phyloP scores from a whole-genome alignment of 768 basidiomycete genomes.

The Lactifluus rugatus region DNA sequence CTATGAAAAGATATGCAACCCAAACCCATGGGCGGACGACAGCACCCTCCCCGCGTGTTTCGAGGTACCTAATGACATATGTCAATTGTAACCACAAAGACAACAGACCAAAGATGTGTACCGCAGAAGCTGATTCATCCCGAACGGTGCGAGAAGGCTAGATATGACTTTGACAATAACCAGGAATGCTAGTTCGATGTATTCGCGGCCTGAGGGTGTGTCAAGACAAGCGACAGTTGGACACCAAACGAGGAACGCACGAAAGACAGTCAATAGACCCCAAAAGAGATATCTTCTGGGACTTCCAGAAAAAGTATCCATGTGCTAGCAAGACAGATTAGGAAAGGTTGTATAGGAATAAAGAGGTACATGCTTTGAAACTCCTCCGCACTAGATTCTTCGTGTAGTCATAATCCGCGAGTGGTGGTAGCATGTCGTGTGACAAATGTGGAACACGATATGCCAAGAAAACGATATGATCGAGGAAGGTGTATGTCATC shows the following conservation, averaged over 20 bases:
- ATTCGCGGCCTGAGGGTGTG: constrained; percentile 12
- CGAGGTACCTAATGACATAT: constrained; percentile 40
- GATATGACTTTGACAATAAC: constrained; percentile 12
- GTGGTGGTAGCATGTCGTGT: constrained; percentile 34
- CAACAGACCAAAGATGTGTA: constrained; percentile 8
- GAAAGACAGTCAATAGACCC: constrained; percentile 21
- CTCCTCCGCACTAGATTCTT: constrained; percentile 28
- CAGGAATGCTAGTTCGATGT: constrained; percentile 4
- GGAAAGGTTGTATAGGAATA: background rate
- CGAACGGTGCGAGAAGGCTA: constrained; percentile 25
- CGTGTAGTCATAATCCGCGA: constrained; percentile 39
- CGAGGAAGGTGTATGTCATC: constrained; percentile 43
- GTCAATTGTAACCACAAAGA: background rate
- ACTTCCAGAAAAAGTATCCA: constrained; percentile 21
- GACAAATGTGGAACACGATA: constrained; percentile 37
- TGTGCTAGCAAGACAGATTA: constrained; percentile 19
- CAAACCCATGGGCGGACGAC: constrained; percentile 59
- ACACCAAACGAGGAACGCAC: background rate
- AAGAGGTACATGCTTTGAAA: constrained; percentile 24
- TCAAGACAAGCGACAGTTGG: background rate
- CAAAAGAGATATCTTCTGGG: constrained; percentile 22
- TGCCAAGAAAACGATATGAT: constrained; percentile 38
- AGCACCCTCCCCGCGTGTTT: constrained; percentile 39
- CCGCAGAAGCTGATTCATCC: constrained; percentile 27
- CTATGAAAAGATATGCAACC: constrained; percentile 43